Base-by-base conservation (phyloP, 176 grass and related monocot species). In the Guadua angustifolia region DNA sequence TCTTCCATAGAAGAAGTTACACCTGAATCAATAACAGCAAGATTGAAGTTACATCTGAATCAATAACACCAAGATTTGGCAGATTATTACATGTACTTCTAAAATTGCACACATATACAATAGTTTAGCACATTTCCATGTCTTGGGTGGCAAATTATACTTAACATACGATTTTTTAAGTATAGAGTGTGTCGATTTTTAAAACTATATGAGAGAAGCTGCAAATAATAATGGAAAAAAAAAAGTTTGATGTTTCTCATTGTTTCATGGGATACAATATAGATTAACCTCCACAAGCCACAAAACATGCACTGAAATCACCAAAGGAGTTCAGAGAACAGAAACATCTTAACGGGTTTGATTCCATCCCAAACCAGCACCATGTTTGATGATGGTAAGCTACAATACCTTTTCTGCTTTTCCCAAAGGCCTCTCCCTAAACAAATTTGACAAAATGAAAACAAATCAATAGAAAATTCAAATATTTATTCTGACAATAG, bases 291-390 rank as follows among this genome's bases (percentile, higher is more conserved):
- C 15, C 6, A 19, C n/a, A 71, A 16, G 74, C 25, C 50, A 79
- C 18, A 47, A 11, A 67, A 36, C 46, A 46, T 65, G 29, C 3
- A 49, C 26, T 69, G 40, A 32, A 21, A 86, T 90, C 26, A 40
- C 58, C 79, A 77, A 17, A 87, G 61, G 49, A 75, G 4, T 62
- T 65, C 57, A 43, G 47, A 55, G 36, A 78, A 69, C 26, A 65
- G 2, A 29, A 90, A 82, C 65, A 55, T 78, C 25, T 82, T 65
- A 90, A 46, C 38, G 47, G 67, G 58, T 62, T 29, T 79, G 66
- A 18, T 79, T 94, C 92, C 88, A 97, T 86, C 95, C 92, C 72
- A 97, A 91, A 81, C 95, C 95, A 73, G 90, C 82, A 49, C 86
- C 75, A 60, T 94, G 90, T 77, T 90, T 95, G 85, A 93, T 95